Conservation (phyloP, 768 basidiomycete genomes). For the Cantharellus cinnabarinus region DNA sequence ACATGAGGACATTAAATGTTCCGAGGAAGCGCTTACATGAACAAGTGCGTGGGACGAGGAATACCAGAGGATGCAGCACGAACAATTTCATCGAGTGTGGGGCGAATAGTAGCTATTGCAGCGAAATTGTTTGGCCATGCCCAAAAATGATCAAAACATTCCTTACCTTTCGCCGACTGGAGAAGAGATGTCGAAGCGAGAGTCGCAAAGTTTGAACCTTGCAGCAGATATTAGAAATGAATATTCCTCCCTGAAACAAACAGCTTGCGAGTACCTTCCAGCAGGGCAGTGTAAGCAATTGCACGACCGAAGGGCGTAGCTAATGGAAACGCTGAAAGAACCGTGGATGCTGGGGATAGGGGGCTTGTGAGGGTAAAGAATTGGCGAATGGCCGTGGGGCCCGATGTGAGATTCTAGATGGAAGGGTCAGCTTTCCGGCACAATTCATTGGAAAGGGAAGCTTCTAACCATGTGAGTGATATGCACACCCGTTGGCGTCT, state of each 20-base stretch:
- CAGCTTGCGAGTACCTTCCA: constrained; percentile 30
- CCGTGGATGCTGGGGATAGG: constrained; percentile 49
- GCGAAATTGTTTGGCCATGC: neutral
- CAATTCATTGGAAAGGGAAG: neutral
- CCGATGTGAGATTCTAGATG: constrained; percentile 54
- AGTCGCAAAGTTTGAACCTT: constrained; percentile 36
- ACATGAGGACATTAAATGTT: neutral
- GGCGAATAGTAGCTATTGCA: constrained; percentile 10
- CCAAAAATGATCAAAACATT: constrained; percentile 1
- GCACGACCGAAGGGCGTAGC: constrained; percentile 62
- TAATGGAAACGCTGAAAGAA: constrained; percentile 55
- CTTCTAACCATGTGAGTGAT: constrained; percentile 41
- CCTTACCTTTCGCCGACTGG: neutral
- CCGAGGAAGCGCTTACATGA: constrained; percentile 20
- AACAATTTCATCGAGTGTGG: constrained; percentile 9
- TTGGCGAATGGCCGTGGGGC: constrained; percentile 58
- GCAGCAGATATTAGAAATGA: neutral
- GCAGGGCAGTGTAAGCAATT: constrained; percentile 58
- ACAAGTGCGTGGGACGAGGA: constrained; percentile 46
- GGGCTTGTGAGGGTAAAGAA: constrained; percentile 54
- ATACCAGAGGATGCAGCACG: constrained; percentile 9
- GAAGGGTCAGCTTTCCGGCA: neutral
- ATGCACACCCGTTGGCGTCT: constrained; percentile 32
- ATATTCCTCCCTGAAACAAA: neutral
- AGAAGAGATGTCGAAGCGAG: constrained; percentile 35